Base-by-base conservation (phyloP, 1,284 basidiomycete species). In the Ganoderma meredithae region DNA sequence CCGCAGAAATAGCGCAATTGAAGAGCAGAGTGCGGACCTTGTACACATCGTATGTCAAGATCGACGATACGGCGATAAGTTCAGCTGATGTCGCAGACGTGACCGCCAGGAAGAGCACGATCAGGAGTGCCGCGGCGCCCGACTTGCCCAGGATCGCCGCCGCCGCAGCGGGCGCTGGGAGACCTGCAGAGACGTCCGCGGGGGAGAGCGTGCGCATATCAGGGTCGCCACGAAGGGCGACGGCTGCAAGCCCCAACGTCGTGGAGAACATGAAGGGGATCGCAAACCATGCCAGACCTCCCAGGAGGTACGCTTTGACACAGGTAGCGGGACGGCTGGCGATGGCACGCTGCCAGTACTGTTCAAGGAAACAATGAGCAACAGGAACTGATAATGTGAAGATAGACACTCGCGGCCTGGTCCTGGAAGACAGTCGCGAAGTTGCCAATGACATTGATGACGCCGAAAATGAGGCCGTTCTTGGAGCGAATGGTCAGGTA, bases 61-160 rank as follows among this genome's bases (percentile, higher is more conserved):
- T 76, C 0, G 89, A 89, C 6, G 91, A 93, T 2, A 95, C 93
- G 0, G 96, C 96, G 73, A 97, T 96, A 63, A 97, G 86, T 80
- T 98, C 96, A 4, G 96, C 96, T 27, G 91, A 91, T 22, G 92
- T 92, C 0, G 95, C 94, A 19, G 91, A 94, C 0, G 95, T 97
- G 71, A 97, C 95, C 10, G 93, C 92, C 73, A 95, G 80, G 82
- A 95, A 93, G 25, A 95, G 84, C 0, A 95, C 82, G 5, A 95
- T 79, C 6, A 95, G 83, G 69, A 94, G 78, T 0, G 90, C 88
- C 3, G 85, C 87, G 0, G 93, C 95, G 44, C 94, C 94, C 0
- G 86, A 84, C 76, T 92, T 84, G 0, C 94, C 94, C 19, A 96
- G 83, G 33, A 97, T 84, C 0, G 93, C 93, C 0, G 90, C 86